These are phyloP conservation scores for Wickerhamiella parazyma DNA, from an alignment of 805 yeast genomes.

Conservation along the genomic window DNA sequence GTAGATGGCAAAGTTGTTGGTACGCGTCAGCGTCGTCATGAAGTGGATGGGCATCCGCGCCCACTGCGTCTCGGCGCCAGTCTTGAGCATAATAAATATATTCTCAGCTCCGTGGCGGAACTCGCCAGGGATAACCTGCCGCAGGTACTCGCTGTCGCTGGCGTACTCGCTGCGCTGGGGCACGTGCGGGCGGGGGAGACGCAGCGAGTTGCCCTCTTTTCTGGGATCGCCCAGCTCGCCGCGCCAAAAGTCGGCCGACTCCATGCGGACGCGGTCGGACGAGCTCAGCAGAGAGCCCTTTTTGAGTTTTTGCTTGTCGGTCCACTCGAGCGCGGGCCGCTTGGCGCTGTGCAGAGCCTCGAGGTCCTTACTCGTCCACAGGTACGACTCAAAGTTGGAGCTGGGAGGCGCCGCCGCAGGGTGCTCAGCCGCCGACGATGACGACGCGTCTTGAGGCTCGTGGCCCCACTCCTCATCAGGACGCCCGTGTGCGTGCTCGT, in stretches of 20 bases:
- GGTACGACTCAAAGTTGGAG: background rate
- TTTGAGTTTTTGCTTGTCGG: background rate
- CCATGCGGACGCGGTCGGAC: background rate
- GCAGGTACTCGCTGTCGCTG: conserved; percentile 1
- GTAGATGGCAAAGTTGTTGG: conserved; percentile 27
- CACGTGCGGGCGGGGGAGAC: conserved; percentile 1
- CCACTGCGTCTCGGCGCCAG: conserved; percentile 29
- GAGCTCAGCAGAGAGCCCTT: background rate
- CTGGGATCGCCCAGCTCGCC: background rate
- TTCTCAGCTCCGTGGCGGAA: conserved; percentile 11
- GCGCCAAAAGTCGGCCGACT: conserved; percentile 6
- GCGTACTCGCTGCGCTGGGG: conserved; percentile 2
- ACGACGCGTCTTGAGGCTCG: too few species aligned
- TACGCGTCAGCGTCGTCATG: conserved; percentile 25
- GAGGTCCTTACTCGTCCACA: conserved; percentile 1
- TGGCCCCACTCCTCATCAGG: too few species aligned
- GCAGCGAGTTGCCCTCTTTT: background rate
- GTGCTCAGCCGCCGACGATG: too few species aligned
- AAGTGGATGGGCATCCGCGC: conserved; percentile 28
- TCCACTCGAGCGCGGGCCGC: background rate
- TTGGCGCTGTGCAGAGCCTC: background rate
- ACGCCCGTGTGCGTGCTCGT: too few species aligned
- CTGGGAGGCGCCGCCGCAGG: too few species aligned
- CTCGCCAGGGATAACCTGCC: conserved; percentile 6
- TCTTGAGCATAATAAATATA: conserved; percentile 27